Evolutionary conservation across 108 stramenopile genomes (phyloP).

Genomic region (Epipyxis sp.): DNA sequence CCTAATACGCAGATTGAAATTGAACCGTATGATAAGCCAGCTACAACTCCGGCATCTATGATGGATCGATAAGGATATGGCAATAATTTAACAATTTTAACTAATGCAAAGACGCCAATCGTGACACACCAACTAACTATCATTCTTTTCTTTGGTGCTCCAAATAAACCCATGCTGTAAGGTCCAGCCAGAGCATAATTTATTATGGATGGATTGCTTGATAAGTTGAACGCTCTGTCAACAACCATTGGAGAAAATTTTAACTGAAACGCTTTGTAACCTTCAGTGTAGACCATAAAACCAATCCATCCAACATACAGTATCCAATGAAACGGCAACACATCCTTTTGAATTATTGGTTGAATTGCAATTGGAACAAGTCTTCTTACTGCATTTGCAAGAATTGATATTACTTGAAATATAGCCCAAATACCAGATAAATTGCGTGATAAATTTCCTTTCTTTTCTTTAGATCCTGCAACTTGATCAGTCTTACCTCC

Average conservation of each 20-base stretch:
- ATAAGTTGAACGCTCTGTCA: constrained; percentile 73
- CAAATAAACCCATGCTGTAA: constrained; percentile 88
- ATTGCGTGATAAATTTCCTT: too few species aligned
- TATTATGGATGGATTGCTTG: constrained; percentile 37
- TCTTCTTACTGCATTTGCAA: constrained; percentile 74
- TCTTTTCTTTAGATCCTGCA: too few species aligned
- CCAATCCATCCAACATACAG: constrained; percentile 38
- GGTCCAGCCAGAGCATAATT: constrained; percentile 75
- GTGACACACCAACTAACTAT: constrained; percentile 78
- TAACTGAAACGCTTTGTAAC: constrained; percentile 90
- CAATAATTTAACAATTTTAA: constrained; percentile 77
- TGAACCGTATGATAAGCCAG: constrained; percentile 77
- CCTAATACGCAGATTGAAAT: constrained; percentile 68
- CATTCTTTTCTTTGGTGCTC: constrained; percentile 77
- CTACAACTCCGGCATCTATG: constrained; percentile 90
- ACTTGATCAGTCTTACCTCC: too few species aligned
- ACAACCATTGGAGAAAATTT: constrained; percentile 92
- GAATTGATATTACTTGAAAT: constrained; percentile 73
- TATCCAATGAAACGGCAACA: constrained; percentile 33
- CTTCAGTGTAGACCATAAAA: constrained; percentile 80
- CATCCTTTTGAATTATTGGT: constrained; percentile 58
- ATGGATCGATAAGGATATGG: constrained; percentile 84
- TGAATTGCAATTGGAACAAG: constrained; percentile 86
- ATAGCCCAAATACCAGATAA: constrained; percentile 64
- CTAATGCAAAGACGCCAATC: constrained; percentile 75